Evolutionary conservation across 495 filamentous ascomycete genomes (phyloP).

Genomic region (Penicillium riverlandense): DNA sequence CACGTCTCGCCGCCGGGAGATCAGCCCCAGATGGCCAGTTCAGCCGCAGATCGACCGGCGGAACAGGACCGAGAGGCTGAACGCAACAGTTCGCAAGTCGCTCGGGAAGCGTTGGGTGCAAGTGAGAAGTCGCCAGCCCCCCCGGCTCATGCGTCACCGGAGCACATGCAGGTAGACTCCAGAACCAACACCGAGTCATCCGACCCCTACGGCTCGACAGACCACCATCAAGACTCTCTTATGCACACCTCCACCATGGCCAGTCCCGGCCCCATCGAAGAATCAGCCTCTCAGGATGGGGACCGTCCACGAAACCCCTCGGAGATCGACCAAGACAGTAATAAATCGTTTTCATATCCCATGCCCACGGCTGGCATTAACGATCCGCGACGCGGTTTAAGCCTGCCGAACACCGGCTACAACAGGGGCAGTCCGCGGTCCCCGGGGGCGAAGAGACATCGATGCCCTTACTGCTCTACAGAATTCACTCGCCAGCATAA

Average conservation of each 20-base stretch:
- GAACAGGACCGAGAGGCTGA: slow-evolving; percentile 32
- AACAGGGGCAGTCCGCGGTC: slow-evolving; percentile 56
- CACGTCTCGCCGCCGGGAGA: slow-evolving; percentile 37
- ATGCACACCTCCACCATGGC: slow-evolving; percentile 39
- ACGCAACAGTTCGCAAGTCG: slow-evolving; percentile 35
- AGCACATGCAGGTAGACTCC: slow-evolving; percentile 41
- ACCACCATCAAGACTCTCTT: slow-evolving; percentile 22
- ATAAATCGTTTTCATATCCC: slow-evolving; percentile 48
- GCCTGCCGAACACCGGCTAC: slow-evolving; percentile 63
- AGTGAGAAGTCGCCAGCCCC: slow-evolving; percentile 31
- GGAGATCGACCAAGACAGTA: slow-evolving; percentile 38
- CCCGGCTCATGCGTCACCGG: slow-evolving; percentile 25
- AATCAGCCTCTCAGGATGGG: slow-evolving; percentile 35
- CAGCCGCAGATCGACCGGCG: slow-evolving; percentile 22
- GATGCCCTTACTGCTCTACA: slow-evolving; percentile 90
- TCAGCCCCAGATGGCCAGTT: slow-evolving; percentile 26
- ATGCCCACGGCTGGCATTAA: slow-evolving; percentile 38
- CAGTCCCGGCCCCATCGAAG: slow-evolving; percentile 41
- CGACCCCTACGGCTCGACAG: slow-evolving; percentile 26
- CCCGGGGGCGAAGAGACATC: slow-evolving; percentile 83
- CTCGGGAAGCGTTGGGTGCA: slow-evolving; percentile 36
- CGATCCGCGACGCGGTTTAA: slow-evolving; percentile 59
- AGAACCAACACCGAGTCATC: slow-evolving; percentile 20
- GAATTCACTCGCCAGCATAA: slow-evolving; percentile 98
- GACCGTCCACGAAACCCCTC: slow-evolving; percentile 30